Evolutionary conservation across 208 protist species (phyloP).

Genomic region (Novymonas esmeraldas): DNA sequence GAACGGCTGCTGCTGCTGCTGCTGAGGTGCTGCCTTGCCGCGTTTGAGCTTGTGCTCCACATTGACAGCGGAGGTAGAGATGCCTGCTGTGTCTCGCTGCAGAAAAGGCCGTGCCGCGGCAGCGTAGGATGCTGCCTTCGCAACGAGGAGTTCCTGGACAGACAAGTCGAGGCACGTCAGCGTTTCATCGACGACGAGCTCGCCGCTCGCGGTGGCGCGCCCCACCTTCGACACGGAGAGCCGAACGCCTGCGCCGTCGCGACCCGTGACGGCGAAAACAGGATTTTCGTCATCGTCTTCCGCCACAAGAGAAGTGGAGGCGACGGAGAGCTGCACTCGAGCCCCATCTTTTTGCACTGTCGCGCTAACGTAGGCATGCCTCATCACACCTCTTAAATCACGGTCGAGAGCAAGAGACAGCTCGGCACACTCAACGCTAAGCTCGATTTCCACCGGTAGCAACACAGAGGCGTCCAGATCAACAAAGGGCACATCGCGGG

Average conservation of each 20-base stretch:
- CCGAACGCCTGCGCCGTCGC: slow-evolving; percentile 1
- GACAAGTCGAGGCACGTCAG: slow-evolving; percentile 14
- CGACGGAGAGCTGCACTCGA: slow-evolving; percentile 4
- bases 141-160: slow-evolving; percentile 24
- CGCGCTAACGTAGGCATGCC: background rate
- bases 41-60: background rate
- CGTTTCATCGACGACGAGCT: slow-evolving; percentile 11
- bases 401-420: slow-evolving; percentile 14
- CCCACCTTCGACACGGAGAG: slow-evolving; percentile 10
- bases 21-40: background rate
- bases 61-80: background rate
- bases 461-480: background rate
- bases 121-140: slow-evolving; percentile 16
- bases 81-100: slow-evolving; percentile 1
- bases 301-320: slow-evolving; percentile 10
- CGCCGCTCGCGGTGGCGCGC: background rate
- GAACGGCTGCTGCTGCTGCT: background rate
- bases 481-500: background rate
- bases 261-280: slow-evolving; percentile 14
- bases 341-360: slow-evolving; percentile 4
- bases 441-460: slow-evolving; percentile 6
- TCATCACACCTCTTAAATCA: background rate
- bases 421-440: slow-evolving; percentile 12
- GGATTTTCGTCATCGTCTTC: slow-evolving; percentile 7
- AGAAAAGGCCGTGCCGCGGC: slow-evolving; percentile 19